phyloP scores from a whole-genome alignment of 2,329 filamentous ascomycete genomes.

The Westerdykella sp. region DNA sequence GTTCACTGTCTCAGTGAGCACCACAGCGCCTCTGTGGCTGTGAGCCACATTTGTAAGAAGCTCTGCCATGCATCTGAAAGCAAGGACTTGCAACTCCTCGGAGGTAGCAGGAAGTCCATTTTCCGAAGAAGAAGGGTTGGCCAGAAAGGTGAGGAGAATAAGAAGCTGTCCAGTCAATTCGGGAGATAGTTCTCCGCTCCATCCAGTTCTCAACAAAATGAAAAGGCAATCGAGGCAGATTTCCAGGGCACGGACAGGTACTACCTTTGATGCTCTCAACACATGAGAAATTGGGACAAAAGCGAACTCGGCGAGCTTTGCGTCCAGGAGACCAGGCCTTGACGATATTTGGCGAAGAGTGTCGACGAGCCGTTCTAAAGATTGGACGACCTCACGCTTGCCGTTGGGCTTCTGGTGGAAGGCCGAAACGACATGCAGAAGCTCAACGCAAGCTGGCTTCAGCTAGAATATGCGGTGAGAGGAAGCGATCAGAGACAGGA shows the following conservation, averaged over 20 bases:
- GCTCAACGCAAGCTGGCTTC: conserved; percentile 53
- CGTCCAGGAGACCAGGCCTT: conserved; percentile 53
- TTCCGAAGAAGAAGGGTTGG: conserved; percentile 60
- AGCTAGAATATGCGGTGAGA: conserved; percentile 38
- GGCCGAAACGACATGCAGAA: conserved; percentile 50
- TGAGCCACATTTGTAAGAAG: conserved; percentile 57
- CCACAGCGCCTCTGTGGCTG: conserved; percentile 44
- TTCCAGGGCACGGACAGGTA: conserved; percentile 69
- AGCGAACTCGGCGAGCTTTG: conserved; percentile 83
- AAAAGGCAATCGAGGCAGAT: conserved; percentile 68
- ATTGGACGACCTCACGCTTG: conserved; percentile 43
- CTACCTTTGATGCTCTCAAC: conserved; percentile 66
- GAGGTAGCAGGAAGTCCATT: conserved; percentile 45
- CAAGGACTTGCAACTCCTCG: conserved; percentile 69
- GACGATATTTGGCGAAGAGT: conserved; percentile 32
- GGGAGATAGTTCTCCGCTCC: conserved; percentile 64
- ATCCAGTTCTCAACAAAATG: conserved; percentile 69
- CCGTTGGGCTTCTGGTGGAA: conserved; percentile 44
- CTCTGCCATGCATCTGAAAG: conserved; percentile 62
- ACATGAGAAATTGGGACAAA: conserved; percentile 91
- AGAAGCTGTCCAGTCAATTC: conserved; percentile 77
- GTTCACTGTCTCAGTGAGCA: conserved; percentile 51
- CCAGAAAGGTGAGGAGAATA: conserved; percentile 74
- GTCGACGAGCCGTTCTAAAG: conserved; percentile 43
- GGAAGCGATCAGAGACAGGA: conserved; percentile 10